Percentiles rank a stretch among this genome's conserved stretches.
Conservation (phyloP, 2,329 filamentous ascomycete genomes). For the Aureobasidium sp. region DNA sequence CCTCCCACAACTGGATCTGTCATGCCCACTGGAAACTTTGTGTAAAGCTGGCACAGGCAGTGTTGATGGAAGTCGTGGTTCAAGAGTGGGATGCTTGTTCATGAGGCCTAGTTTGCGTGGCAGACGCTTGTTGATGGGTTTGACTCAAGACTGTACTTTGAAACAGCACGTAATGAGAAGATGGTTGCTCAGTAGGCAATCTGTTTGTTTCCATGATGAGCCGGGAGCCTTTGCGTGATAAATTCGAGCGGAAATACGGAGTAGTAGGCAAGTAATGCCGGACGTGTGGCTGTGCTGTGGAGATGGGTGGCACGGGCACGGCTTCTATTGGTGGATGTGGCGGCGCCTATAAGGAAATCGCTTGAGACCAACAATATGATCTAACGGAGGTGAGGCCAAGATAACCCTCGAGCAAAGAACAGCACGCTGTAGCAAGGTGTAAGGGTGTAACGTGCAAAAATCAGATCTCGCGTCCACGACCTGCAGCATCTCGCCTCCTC, state of each 20-base stretch:
- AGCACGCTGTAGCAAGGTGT: not conserved
- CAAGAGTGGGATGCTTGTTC: not conserved
- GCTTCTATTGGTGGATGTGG: not conserved
- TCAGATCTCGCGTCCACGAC: not conserved
- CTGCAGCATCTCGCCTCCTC: not conserved
- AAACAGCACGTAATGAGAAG: not conserved
- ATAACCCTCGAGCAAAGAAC: not conserved
- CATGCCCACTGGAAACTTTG: not conserved
- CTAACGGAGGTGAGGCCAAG: not conserved
- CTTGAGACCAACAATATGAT: not conserved
- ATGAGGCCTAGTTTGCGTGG: not conserved
- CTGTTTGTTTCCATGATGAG: not conserved
- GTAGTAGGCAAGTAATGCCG: not conserved
- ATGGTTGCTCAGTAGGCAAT: not conserved
- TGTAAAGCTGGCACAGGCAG: not conserved
- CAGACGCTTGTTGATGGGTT: not conserved
- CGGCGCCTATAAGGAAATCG: constrained; percentile 3
- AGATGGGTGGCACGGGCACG: not conserved
- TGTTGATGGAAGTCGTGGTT: not conserved
- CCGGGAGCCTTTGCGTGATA: not conserved
- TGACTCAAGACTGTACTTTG: not conserved
- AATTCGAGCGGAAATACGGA: not conserved
- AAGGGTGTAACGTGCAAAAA: not conserved
- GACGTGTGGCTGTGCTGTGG: not conserved
- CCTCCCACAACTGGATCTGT: not conserved